Evolutionary conservation across 2,329 filamentous ascomycete genomes (phyloP).

Genomic region (Fusarium sacchari): DNA sequence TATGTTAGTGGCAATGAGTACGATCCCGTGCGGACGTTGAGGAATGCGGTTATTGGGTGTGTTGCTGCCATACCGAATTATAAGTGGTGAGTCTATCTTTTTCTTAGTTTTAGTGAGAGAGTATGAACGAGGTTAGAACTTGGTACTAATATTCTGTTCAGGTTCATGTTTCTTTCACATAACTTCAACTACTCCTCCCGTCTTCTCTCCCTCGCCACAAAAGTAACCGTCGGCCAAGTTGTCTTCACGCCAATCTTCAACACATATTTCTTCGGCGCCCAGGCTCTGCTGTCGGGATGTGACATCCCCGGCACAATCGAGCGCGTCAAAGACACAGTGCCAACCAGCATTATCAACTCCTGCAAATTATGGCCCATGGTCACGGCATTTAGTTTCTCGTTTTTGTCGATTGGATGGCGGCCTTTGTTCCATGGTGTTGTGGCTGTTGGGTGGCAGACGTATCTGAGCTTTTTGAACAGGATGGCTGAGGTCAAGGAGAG

Average conservation of each 20-base stretch:
- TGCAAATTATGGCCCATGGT: conserved; percentile 90
- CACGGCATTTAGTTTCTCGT: conserved; percentile 88
- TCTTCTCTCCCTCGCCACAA: conserved; percentile 74
- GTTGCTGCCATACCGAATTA: conserved; percentile 81
- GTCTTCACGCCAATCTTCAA: conserved; percentile 87
- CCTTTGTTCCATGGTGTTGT: conserved; percentile 82
- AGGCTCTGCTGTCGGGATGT: conserved; percentile 78
- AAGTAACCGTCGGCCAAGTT: conserved; percentile 83
- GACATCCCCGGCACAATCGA: conserved; percentile 71
- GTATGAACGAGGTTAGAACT: rapidly evolving
- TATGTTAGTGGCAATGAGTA: conserved; percentile 71
- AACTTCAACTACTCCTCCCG: conserved; percentile 87
- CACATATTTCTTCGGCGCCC: conserved; percentile 83
- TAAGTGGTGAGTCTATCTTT: conserved; percentile 70
- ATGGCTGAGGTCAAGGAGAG: conserved; percentile 64
- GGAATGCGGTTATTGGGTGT: conserved; percentile 79
- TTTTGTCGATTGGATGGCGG: conserved; percentile 80
- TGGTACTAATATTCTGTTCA: conserved; percentile 45
- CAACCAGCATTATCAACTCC: conserved; percentile 79
- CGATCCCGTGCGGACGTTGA: conserved; percentile 73
- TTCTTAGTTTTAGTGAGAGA: background rate
- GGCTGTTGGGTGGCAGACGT: conserved; percentile 92
- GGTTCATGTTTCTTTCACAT: conserved; percentile 82
- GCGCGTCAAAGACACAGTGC: conserved; percentile 79
- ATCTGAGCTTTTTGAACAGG: conserved; percentile 83